Conservation (phyloP, 768 basidiomycete genomes). For the Xerocomus brunneocitrinus region DNA sequence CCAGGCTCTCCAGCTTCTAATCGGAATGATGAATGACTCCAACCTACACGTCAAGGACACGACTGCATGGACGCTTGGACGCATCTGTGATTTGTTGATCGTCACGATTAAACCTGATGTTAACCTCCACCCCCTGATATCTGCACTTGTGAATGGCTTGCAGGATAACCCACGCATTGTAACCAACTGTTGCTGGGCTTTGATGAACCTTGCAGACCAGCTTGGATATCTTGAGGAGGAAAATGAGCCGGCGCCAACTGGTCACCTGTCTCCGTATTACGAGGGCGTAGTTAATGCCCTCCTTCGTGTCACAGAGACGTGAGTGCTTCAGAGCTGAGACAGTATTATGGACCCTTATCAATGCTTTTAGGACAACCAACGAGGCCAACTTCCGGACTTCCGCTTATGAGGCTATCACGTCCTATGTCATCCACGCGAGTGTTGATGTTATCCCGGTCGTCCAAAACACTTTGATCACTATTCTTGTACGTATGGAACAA, state of each 20-base stretch:
- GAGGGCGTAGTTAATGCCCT: slow-evolving; percentile 82
- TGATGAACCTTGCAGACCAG: slow-evolving; percentile 95
- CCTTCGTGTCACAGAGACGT: slow-evolving; percentile 85
- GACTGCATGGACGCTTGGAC: slow-evolving; percentile 94
- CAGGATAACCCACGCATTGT: slow-evolving; percentile 80
- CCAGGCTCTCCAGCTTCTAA: slow-evolving; percentile 89
- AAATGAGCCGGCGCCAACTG: slow-evolving; percentile 47
- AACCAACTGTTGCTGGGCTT: slow-evolving; percentile 92
- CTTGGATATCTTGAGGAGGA: slow-evolving; percentile 67
- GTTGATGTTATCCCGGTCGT: slow-evolving; percentile 76
- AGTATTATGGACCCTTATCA: slow-evolving; percentile 10
- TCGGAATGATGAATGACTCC: slow-evolving; percentile 90
- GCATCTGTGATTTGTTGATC: slow-evolving; percentile 89
- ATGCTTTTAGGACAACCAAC: slow-evolving; percentile 57
- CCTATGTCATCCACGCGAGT: slow-evolving; percentile 78
- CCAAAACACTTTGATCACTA: slow-evolving; percentile 73
- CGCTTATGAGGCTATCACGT: slow-evolving; percentile 92
- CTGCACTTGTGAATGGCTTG: slow-evolving; percentile 78
- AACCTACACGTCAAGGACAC: slow-evolving; percentile 92
- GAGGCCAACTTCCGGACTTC: slow-evolving; percentile 92
- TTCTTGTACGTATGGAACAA: slow-evolving; percentile 88
- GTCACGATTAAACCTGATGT: slow-evolving; percentile 83
- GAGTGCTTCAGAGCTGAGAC: slow-evolving; percentile 20
- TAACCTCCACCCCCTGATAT: slow-evolving; percentile 78
- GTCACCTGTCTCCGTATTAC: slow-evolving; percentile 83